These are phyloP conservation scores for Codiaeum variegatum DNA, from an alignment of 441 rosid genomes.

Conservation along the genomic window DNA sequence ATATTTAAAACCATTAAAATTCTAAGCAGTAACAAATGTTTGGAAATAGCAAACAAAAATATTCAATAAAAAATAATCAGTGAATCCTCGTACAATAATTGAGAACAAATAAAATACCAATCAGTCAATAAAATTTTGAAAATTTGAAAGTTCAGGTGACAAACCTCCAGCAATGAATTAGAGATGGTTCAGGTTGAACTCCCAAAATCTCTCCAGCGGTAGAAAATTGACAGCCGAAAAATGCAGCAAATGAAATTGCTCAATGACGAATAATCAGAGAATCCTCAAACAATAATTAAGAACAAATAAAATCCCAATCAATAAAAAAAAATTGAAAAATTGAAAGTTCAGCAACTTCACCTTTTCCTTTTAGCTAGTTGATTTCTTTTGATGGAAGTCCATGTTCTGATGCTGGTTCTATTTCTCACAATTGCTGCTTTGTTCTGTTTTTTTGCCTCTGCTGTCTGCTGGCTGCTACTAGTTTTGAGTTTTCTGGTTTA, in stretches of 20 bases:
- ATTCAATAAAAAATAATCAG: not conserved
- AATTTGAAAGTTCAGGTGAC: not conserved
- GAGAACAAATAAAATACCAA: not conserved
- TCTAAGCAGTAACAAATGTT: not conserved
- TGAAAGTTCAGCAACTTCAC: not conserved
- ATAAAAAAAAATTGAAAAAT: not conserved
- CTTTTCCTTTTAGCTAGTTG: no score
- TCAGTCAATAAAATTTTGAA: not conserved
- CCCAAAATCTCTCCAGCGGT: constrained; percentile 15
- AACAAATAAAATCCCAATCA: not conserved
- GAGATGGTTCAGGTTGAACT: constrained; percentile 12
- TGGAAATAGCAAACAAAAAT: not conserved
- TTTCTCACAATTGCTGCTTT: no score
- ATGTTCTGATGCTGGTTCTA: no score
- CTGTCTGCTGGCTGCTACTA: no score
- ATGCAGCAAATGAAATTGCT: not conserved
- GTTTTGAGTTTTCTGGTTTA: no score
- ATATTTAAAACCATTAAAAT: not conserved
- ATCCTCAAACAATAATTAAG: not conserved
- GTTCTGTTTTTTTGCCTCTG: no score
- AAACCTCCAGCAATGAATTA: constrained; percentile 22
- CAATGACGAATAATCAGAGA: not conserved
- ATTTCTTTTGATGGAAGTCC: no score
- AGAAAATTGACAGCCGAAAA: constrained; percentile 24
- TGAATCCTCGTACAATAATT: not conserved